Percentiles rank a stretch among this genome's conserved stretches.
These are phyloP conservation scores for Dentipellis sp. DNA, from an alignment of 768 basidiomycete species.

Conservation along the genomic window DNA sequence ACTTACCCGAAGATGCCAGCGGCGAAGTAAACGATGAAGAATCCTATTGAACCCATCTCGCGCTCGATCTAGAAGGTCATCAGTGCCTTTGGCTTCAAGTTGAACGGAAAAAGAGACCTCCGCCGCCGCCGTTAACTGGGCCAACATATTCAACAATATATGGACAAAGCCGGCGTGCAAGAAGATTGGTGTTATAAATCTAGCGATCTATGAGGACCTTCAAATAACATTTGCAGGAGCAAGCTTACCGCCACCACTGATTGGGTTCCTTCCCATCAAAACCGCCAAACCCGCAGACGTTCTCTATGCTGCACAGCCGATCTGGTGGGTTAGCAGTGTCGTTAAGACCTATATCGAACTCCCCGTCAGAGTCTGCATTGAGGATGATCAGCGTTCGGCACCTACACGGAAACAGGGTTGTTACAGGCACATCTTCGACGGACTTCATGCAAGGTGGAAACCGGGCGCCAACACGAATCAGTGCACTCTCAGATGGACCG, in stretches of 20 bases:
- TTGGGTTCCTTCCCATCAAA: conserved; percentile 36
- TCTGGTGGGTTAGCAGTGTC: conserved; percentile 76
- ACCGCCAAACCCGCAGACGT: conserved; percentile 87
- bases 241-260: conserved; percentile 44
- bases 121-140: conserved; percentile 70
- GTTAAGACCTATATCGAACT: conserved; percentile 50
- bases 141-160: conserved; percentile 82
- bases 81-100: background rate
- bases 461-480: conserved; percentile 85
- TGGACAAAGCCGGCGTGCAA: conserved; percentile 97
- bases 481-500: conserved; percentile 75
- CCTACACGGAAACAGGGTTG: conserved; percentile 49
- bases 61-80: conserved; percentile 54
- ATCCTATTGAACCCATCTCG: conserved; percentile 85
- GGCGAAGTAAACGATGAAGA: conserved; percentile 78
- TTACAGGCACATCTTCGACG: conserved; percentile 45
- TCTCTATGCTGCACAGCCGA: conserved; percentile 62
- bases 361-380: conserved; percentile 7
- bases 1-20: conserved; percentile 87
- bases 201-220: conserved; percentile 18
- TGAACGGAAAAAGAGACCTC: conserved; percentile 30
- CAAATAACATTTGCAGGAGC: background rate
- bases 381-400: background rate
- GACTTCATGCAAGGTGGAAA: conserved; percentile 90
- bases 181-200: conserved; percentile 56